Evolutionary conservation across 148 eudicot genomes (phyloP).

Genomic region (Camellia granthamiana): DNA sequence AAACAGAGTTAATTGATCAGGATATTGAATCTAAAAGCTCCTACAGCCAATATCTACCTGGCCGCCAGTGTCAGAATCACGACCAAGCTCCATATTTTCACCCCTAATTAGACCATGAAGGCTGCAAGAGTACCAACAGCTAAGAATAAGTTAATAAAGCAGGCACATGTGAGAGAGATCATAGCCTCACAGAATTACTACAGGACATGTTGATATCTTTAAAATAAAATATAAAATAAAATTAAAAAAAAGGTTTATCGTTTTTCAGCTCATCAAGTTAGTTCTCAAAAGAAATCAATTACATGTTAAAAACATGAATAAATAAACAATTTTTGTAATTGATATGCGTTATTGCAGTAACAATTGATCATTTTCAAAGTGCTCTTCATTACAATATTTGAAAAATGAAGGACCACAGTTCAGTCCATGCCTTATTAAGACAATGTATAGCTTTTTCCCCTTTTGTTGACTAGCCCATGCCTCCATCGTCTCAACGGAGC

Average conservation of each 20-base stretch:
- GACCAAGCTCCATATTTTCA: conserved; percentile 99
- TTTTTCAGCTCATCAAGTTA: neutral
- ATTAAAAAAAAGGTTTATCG: neutral
- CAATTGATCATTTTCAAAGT: neutral
- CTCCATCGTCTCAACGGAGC: conserved; percentile 81
- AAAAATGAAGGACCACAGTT: conserved; percentile 4
- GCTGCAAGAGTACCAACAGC: conserved; percentile 44
- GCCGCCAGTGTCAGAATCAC: conserved; percentile 99
- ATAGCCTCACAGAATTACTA: neutral
- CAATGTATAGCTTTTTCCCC: conserved; percentile 83
- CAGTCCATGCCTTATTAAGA: conserved; percentile 62
- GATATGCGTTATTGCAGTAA: neutral
- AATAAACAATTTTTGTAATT: neutral
- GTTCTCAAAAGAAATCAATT: neutral
- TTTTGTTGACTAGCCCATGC: conserved; percentile 81
- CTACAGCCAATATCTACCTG: conserved; percentile 51
- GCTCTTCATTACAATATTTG: conserved; percentile 1
- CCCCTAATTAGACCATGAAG: conserved; percentile 95
- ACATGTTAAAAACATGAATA: neutral
- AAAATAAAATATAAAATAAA: no score
- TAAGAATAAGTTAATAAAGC: neutral
- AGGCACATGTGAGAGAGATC: neutral
- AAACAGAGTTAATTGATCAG: neutral
- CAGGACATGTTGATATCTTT: neutral
- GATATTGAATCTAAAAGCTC: neutral